A percentile compares a stretch with the other conserved stretches of the same genome.
Conservation (phyloP, 805 yeast species). For the Candida nitratophila region DNA sequence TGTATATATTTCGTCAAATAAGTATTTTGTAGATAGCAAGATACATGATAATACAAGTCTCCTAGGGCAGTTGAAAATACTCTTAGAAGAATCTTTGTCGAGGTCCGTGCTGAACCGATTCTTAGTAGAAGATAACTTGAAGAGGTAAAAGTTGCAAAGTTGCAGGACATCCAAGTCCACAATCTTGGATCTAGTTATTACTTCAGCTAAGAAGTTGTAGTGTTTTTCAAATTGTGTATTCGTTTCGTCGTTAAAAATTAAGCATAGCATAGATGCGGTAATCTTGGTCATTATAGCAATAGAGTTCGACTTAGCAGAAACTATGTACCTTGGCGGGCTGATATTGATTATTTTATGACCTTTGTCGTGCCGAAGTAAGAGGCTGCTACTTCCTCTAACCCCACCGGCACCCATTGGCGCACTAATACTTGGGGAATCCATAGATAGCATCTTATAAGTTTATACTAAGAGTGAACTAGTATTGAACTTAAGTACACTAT, state of each 20-base stretch:
- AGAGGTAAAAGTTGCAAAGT: background rate
- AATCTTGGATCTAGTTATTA: background rate
- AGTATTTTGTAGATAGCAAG: conserved; percentile 66
- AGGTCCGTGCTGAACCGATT: background rate
- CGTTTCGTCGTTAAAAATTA: background rate
- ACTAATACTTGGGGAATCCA: background rate
- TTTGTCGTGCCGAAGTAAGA: no score
- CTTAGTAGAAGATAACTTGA: background rate
- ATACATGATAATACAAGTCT: conserved; percentile 61
- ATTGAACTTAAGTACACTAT: no score
- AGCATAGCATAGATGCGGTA: background rate
- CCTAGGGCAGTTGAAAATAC: conserved; percentile 42
- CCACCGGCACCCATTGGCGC: background rate
- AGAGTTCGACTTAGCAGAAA: no score
- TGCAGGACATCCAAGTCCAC: background rate
- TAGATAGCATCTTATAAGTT: no score
- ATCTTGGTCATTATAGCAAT: background rate
- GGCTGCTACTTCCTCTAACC: background rate
- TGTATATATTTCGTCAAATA: conserved; percentile 65
- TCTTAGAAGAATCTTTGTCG: background rate
- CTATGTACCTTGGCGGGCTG: no score
- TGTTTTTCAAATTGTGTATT: background rate
- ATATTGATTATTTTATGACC: no score
- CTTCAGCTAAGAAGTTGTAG: background rate
- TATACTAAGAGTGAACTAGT: no score